Percentiles rank a stretch among this genome's conserved stretches.
These are phyloP conservation scores for Cercospora sesami DNA, from an alignment of 2,329 filamentous ascomycete species.

Conservation along the genomic window DNA sequence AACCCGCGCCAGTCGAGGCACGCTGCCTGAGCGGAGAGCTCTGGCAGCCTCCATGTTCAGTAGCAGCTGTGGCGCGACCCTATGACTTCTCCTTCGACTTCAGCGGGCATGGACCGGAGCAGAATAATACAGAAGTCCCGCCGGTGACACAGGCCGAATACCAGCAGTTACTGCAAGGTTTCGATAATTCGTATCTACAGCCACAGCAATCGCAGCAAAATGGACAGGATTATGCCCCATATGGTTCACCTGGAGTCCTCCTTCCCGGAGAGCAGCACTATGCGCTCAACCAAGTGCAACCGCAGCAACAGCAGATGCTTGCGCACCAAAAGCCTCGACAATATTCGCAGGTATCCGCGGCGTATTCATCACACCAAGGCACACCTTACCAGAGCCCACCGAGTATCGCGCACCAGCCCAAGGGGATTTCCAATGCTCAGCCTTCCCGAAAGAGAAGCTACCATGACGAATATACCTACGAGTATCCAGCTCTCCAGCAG, in stretches of 20 bases:
- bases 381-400: slow-evolving; percentile 36
- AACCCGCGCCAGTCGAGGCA: slow-evolving; percentile 42
- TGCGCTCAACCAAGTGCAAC: slow-evolving; percentile 23
- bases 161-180: slow-evolving; percentile 31
- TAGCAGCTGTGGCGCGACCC: slow-evolving; percentile 52
- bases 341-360: slow-evolving; percentile 27
- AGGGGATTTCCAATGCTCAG: slow-evolving; percentile 9
- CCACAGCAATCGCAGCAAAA: slow-evolving; percentile 21
- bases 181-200: slow-evolving; percentile 16
- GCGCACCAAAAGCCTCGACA: slow-evolving; percentile 31
- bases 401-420: slow-evolving; percentile 38
- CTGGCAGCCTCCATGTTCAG: slow-evolving; percentile 54
- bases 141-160: slow-evolving; percentile 32
- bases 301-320: slow-evolving; percentile 32
- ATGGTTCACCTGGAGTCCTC: slow-evolving; percentile 33
- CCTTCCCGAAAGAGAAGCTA: slow-evolving; percentile 47
- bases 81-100: slow-evolving; percentile 51
- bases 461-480: slow-evolving; percentile 44
- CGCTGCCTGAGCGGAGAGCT: slow-evolving; percentile 53
- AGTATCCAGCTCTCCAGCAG: slow-evolving; percentile 44
- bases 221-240: slow-evolving; percentile 30
- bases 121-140: slow-evolving; percentile 29
- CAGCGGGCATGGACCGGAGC: slow-evolving; percentile 42
- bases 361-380: slow-evolving; percentile 33
- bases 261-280: slow-evolving; percentile 36